Evolutionary conservation across 177 flowering plant species (phyloP).

Genomic region (Vitis hybrid): DNA sequence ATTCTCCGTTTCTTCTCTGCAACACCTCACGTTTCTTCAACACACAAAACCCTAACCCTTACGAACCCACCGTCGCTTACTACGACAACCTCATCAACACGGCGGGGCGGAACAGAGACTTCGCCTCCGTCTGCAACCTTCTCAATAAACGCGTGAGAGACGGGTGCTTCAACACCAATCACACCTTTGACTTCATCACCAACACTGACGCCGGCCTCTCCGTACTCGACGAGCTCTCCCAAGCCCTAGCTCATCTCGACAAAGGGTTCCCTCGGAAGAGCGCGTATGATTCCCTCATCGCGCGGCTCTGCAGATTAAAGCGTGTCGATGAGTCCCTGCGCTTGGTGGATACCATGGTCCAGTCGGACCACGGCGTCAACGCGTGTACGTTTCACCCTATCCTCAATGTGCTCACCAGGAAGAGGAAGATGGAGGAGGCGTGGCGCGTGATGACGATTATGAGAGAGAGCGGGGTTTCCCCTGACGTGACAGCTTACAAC

Average conservation of each 20-base stretch:
- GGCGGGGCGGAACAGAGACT: slow-evolving; percentile 55
- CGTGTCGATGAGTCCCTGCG: slow-evolving; percentile 36
- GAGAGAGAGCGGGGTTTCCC: slow-evolving; percentile 28
- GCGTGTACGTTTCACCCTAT: slow-evolving; percentile 51
- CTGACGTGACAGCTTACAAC: slow-evolving; percentile 50
- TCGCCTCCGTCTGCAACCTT: slow-evolving; percentile 37
- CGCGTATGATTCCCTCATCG: slow-evolving; percentile 53
- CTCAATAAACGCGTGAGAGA: slow-evolving; percentile 50
- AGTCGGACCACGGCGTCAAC: slow-evolving; percentile 21
- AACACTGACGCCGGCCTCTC: slow-evolving; percentile 24
- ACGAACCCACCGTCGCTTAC: slow-evolving; percentile 35
- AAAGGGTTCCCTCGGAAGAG: slow-evolving; percentile 38
- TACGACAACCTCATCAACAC: slow-evolving; percentile 51
- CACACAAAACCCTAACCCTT: slow-evolving; percentile 20
- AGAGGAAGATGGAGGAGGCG: slow-evolving; percentile 35
- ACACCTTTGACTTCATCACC: slow-evolving; percentile 67
- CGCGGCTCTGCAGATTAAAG: slow-evolving; percentile 41
- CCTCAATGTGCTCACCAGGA: slow-evolving; percentile 34
- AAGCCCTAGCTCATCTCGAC: slow-evolving; percentile 39
- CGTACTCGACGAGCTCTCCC: slow-evolving; percentile 32
- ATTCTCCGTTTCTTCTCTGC: neutral
- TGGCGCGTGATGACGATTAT: slow-evolving; percentile 40
- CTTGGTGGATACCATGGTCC: slow-evolving; percentile 40
- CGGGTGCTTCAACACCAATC: slow-evolving; percentile 52
- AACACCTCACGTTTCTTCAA: slow-evolving; percentile 17